Percentiles rank a stretch among this genome's conserved stretches.
Conservation (phyloP, 2,329 filamentous ascomycete genomes). For the Penicillium sp. region DNA sequence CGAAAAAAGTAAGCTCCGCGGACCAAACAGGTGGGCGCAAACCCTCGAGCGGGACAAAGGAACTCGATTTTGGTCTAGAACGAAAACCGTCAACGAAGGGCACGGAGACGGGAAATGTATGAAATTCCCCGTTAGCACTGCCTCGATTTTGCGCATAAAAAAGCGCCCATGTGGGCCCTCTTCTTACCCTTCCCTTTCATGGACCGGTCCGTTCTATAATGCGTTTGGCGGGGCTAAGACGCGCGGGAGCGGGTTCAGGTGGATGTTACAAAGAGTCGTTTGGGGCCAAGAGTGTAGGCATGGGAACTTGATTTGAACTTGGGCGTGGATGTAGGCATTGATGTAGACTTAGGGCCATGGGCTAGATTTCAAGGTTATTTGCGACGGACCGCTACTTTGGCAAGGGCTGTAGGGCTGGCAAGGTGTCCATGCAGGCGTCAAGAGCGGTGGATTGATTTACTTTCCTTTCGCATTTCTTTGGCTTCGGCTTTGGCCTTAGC, state of each 20-base stretch:
- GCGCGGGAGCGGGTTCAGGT: constrained; percentile 5
- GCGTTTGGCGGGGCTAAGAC: constrained; percentile 8
- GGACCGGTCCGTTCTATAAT: neutral
- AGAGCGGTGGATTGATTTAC: constrained; percentile 4
- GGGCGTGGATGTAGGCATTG: neutral
- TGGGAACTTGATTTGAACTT: neutral
- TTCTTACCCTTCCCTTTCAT: neutral
- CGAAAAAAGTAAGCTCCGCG: neutral
- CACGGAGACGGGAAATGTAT: neutral
- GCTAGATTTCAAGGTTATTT: neutral
- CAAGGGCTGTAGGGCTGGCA: constrained; percentile 11
- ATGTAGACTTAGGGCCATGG: neutral
- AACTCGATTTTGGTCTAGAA: neutral
- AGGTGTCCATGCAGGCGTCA: constrained; percentile 2
- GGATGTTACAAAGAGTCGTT: neutral
- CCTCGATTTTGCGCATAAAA: neutral
- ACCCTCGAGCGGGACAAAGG: neutral
- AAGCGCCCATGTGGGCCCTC: neutral
- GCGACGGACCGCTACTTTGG: constrained; percentile 8
- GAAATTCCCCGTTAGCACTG: constrained; percentile 4
- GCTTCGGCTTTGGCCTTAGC: neutral
- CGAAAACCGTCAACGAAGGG: neutral
- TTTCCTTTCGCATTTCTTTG: neutral
- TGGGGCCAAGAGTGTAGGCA: neutral
- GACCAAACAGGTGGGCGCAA: neutral